A percentile compares a stretch with the other conserved stretches of the same genome.
Conservation (phyloP, 352 stramenopile species). For the Bremia lactucae region DNA sequence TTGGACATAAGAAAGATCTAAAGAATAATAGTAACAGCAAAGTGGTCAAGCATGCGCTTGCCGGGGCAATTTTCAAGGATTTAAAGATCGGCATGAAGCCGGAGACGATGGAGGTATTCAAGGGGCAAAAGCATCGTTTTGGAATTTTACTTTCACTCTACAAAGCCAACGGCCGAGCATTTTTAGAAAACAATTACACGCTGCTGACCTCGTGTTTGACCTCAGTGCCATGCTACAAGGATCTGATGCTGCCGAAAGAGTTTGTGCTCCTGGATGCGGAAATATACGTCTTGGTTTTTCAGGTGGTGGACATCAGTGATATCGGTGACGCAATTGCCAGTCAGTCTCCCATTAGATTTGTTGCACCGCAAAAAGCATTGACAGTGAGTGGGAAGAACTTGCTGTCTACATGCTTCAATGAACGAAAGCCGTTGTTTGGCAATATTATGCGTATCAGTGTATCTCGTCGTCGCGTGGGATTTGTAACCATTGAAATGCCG, state of each 20-base stretch:
- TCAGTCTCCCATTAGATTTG: conserved; percentile 32
- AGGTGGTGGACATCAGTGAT: conserved; percentile 55
- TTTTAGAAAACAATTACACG: conserved; percentile 51
- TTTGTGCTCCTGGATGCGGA: conserved; percentile 32
- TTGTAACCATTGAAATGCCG: conserved; percentile 41
- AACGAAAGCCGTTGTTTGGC: conserved; percentile 39
- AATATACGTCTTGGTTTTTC: conserved; percentile 45
- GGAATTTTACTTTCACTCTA: conserved; percentile 51
- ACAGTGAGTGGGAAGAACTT: conserved; percentile 37
- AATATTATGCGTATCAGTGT: conserved; percentile 52
- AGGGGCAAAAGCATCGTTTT: conserved; percentile 38
- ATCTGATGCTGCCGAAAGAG: conserved; percentile 32
- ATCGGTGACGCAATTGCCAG: conserved; percentile 25
- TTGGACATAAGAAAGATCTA: conserved; percentile 15
- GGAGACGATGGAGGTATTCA: conserved; percentile 51
- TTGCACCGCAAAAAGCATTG: conserved; percentile 5
- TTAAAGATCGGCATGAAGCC: conserved; percentile 65
- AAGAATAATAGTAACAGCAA: conserved; percentile 7
- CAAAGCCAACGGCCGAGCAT: conserved; percentile 28
- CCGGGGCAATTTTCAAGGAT: conserved; percentile 28
- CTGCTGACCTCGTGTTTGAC: conserved; percentile 50
- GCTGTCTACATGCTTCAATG: conserved; percentile 20
- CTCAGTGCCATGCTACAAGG: conserved; percentile 51
- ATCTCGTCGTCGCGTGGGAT: conserved; percentile 31
- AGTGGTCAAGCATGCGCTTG: conserved; percentile 3